phyloP scores from a whole-genome alignment of 352 stramenopile species.

The Globisporangium irregulare region DNA sequence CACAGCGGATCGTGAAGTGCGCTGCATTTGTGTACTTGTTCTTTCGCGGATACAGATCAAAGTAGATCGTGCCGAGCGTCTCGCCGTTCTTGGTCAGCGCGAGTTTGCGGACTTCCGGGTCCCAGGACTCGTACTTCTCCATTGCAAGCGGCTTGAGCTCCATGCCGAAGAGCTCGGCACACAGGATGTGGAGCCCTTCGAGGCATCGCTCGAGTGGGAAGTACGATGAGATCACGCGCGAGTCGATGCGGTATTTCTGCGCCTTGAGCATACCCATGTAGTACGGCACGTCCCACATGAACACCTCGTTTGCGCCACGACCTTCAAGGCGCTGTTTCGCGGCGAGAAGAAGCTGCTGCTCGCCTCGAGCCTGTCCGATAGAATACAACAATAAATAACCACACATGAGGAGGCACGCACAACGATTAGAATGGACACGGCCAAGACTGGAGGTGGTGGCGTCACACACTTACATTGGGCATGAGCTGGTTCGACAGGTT shows the following conservation, averaged over 20 bases:
- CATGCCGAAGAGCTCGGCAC: constrained; percentile 89
- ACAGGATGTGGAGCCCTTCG: constrained; percentile 87
- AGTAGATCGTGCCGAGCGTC: constrained; percentile 91
- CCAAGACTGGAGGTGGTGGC: neutral
- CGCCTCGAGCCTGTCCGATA: constrained; percentile 37
- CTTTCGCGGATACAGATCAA: constrained; percentile 92
- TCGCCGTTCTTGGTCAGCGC: constrained; percentile 63
- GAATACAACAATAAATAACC: neutral
- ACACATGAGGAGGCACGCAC: neutral
- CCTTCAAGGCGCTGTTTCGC: constrained; percentile 69
- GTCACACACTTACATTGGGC: constrained; percentile 43
- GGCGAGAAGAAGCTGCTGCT: constrained; percentile 53
- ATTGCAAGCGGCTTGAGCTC: constrained; percentile 79
- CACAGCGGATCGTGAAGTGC: constrained; percentile 97
- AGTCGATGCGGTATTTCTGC: constrained; percentile 68
- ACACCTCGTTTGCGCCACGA: constrained; percentile 39
- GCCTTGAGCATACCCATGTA: constrained; percentile 90
- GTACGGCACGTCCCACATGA: constrained; percentile 95
- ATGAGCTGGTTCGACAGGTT: constrained; percentile 65
- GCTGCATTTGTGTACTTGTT: constrained; percentile 87
- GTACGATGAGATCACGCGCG: constrained; percentile 80
- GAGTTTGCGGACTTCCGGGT: constrained; percentile 88
- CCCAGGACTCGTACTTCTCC: constrained; percentile 86
- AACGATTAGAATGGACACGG: neutral
- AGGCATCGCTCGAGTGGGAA: constrained; percentile 92